These are phyloP conservation scores for Mucor lusitanicus DNA, from an alignment of 371 early-diverging fungal species.

Conservation along the genomic window DNA sequence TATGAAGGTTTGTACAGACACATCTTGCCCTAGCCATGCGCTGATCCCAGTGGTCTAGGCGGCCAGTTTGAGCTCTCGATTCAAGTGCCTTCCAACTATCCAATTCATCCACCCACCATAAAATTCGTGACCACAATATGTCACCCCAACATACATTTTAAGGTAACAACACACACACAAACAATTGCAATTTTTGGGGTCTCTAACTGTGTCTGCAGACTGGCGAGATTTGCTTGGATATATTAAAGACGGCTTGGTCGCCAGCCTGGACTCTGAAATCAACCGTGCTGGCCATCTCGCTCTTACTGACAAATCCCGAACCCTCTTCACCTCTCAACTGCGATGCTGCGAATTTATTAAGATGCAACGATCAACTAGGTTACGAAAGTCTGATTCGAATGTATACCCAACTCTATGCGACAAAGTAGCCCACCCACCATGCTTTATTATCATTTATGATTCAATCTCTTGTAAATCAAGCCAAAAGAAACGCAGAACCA, in stretches of 20 bases:
- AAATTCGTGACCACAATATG: constrained; percentile 79
- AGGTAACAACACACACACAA: constrained; percentile 38
- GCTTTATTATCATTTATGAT: constrained; percentile 3
- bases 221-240: constrained; percentile 86
- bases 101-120: constrained; percentile 74
- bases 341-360: constrained; percentile 91
- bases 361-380: constrained; percentile 83
- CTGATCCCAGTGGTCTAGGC: constrained; percentile 31
- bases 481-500: constrained; percentile 13
- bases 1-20: constrained; percentile 67
- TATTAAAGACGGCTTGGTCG: constrained; percentile 81
- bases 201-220: constrained; percentile 40
- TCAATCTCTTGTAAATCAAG: constrained; percentile 5
- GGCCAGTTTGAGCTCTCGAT: constrained; percentile 64
- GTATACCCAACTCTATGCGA: constrained; percentile 83
- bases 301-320: constrained; percentile 75
- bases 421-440: not conserved
- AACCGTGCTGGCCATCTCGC: constrained; percentile 70
- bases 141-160: constrained; percentile 81
- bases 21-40: not conserved
- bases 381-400: constrained; percentile 85
- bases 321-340: constrained; percentile 92
- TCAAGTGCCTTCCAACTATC: constrained; percentile 64
- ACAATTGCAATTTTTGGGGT: not conserved
- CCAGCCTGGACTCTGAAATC: constrained; percentile 83